Base-by-base conservation (phyloP, 768 basidiomycete species). In the Mrakia blollopis region DNA sequence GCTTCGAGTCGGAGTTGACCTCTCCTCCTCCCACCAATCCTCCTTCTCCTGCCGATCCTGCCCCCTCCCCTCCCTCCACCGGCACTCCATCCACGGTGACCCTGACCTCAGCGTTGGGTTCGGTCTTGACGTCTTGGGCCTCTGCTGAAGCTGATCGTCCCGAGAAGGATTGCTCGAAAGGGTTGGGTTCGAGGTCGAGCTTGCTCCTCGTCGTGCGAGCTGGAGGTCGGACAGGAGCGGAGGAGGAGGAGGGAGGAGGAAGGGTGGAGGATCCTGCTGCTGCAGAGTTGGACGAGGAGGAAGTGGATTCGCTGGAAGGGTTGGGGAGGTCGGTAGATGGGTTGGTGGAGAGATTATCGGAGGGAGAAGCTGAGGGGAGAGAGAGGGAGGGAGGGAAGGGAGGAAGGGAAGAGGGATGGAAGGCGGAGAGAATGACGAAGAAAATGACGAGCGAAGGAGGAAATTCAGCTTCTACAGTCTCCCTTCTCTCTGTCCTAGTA, bases 111-210 rank as follows among this genome's bases (percentile, higher is more conserved):
- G 21, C 54, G 74, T 82, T 82, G 5, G 79, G 76, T 67, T 82
- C 80, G 10, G 13, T 7, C 52, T 67, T 47, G 65, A 75, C 78
- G 74, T 85, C 81, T 44, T 83, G 80, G 69, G 85, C 79, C 60
- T 60, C 70, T 5, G 41, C 57, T 16, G 83, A 80, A 75, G 80
- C 80, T 67, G 85, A 82, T 37, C 84, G 83, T 37, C 84, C 85
- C 50, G 91, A 90, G 83, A 98, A 98, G 73, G 92, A 94, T 84
- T 94, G 92, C 82, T 99, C 96, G 82, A 97, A 97, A 0, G 94
- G 94, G 82, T 96, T 96, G 0, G 91, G 91, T 81, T 96, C 94
- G 50, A 91, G 87, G 68, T 84, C 84, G 75, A 85, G 83, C 78
- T 83, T 82, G 25, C 82, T 82, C 75, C 80, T 72, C 82, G 81